Percentiles rank a stretch among this genome's conserved stretches.
Evolutionary conservation across 75 land plant genomes (phyloP).

Genomic region (Cupressus sempervirens): DNA sequence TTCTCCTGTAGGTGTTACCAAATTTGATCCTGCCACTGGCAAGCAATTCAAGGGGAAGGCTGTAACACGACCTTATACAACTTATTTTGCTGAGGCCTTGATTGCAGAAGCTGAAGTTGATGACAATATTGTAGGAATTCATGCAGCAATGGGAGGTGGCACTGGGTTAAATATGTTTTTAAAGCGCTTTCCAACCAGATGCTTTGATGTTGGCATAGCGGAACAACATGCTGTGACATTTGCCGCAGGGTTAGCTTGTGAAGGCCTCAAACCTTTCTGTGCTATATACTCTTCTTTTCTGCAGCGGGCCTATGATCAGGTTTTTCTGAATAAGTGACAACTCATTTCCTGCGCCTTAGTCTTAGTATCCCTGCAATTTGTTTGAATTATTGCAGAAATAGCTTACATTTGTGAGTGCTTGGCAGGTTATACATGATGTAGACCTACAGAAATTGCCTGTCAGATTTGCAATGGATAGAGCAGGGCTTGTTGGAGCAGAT

Average conservation of each 20-base stretch:
- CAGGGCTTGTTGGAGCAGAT: conserved; percentile 94
- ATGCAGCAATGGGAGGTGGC: conserved; percentile 98
- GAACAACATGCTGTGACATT: conserved; percentile 97
- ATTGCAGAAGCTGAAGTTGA: conserved; percentile 90
- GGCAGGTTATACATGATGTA: conserved; percentile 91
- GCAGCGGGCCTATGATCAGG: conserved; percentile 94
- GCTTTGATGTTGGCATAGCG: conserved; percentile 96
- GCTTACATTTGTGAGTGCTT: background rate
- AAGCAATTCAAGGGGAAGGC: conserved; percentile 75
- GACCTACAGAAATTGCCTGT: conserved; percentile 93
- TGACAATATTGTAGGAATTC: conserved; percentile 71
- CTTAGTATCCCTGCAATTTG: background rate
- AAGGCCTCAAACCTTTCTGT: conserved; percentile 89
- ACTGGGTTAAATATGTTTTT: conserved; percentile 83
- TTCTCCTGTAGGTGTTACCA: conserved; percentile 49
- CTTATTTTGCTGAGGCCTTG: conserved; percentile 93
- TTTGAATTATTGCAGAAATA: background rate
- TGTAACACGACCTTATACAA: conserved; percentile 75
- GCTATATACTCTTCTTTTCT: conserved; percentile 94
- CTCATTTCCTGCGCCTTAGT: background rate
- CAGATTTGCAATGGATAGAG: conserved; percentile 94
- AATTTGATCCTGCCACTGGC: conserved; percentile 84
- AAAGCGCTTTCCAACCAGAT: conserved; percentile 75
- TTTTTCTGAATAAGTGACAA: background rate
- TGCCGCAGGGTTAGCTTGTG: conserved; percentile 96